These are phyloP conservation scores for Schwanniomyces polymorphus DNA, from an alignment of 805 yeast species.

Conservation along the genomic window DNA sequence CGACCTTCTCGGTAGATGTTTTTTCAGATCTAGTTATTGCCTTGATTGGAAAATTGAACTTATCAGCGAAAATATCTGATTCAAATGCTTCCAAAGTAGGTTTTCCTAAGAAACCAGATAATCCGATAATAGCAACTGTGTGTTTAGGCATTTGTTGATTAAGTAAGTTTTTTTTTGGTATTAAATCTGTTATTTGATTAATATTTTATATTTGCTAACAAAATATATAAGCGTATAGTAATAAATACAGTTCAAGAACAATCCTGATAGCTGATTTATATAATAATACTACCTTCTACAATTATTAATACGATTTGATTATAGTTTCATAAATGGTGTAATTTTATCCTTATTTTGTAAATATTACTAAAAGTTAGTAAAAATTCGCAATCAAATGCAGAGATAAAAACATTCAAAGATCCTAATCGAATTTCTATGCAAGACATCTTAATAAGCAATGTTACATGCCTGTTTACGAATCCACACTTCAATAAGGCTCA, in stretches of 20 bases:
- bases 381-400: background rate
- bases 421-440: background rate
- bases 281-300: background rate
- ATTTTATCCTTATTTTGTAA: background rate
- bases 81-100: constrained; percentile 47
- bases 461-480: too few species aligned
- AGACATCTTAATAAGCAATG: too few species aligned
- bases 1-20: constrained; percentile 31
- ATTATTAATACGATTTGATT: background rate
- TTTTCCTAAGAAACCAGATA: constrained; percentile 52
- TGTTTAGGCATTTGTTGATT: constrained; percentile 9
- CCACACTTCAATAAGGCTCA: too few species aligned
- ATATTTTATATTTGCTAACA: background rate
- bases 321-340: background rate
- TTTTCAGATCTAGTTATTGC: constrained; percentile 48
- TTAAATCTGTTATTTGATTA: too few species aligned
- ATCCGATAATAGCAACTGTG: constrained; percentile 53
- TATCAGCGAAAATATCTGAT: constrained; percentile 40
- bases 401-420: background rate
- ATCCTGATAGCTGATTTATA: background rate
- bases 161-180: too few species aligned
- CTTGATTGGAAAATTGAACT: constrained; percentile 47
- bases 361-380: background rate
- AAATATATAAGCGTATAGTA: background rate
- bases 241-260: background rate